Evolutionary conservation across 106 monocot genomes (phyloP), one percentile per base, ranked within the genome.

Genomic region (Apostasia ramifera): DNA sequence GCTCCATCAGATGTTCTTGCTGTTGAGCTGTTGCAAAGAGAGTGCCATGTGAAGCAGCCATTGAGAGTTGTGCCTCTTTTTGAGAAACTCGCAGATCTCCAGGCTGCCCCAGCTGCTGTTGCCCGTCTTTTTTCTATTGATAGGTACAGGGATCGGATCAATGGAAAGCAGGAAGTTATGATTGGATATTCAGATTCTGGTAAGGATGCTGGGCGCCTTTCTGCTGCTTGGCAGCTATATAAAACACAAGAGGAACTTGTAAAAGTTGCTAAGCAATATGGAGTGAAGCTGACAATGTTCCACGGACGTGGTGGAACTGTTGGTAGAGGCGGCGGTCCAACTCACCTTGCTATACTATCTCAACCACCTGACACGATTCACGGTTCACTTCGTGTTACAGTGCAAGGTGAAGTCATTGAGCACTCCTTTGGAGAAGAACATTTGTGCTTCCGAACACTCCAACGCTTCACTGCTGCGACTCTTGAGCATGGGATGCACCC

Each of bases 401-500:
- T 88, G 70, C 94, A 94, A 67, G 91, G 91, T 66, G 91, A 95
- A 70, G 95, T 95, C 52, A 95, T 95, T 71, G 95, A 95, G 61
- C 91, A 95, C 50, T 95, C 76, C 44, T 95, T 95, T 72, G 95
- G 95, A 10, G 95, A 95, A 74, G 95, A 95, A 73, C 91, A 89
- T 66, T 69, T 95, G 63, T 95, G 95, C 80, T 95, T 91, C 60
- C 78, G 91, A 59, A 97, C 95, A 38, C 89, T 97, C 7, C 92
- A 97, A 74, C 88, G 95, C 51, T 97, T 79, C 70, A 92, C 86
- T 41, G 88, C 91, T 73, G 91, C 95, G 57, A 95, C 95, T 42
- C 80, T 95, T 58, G 95, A 95, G 71, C 95, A 95, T 75, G 95
- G 95, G 2, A 95, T 95, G 95, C 83, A 79, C 50, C 91, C 91